phyloP scores from a whole-genome alignment of 2,329 filamentous ascomycete genomes.

The Nemania diffusa region DNA sequence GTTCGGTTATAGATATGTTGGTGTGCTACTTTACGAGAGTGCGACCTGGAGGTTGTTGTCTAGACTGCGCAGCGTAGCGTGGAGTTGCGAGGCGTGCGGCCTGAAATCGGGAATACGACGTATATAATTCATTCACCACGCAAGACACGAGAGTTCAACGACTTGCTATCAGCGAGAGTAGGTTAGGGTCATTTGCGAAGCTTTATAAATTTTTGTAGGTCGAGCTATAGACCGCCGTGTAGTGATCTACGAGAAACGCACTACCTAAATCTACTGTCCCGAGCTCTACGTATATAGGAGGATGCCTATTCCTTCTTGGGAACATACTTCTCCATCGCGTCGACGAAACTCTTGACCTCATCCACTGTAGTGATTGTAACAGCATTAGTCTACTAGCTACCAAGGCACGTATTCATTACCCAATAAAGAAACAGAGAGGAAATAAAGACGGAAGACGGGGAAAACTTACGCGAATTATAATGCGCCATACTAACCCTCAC shows the following conservation, averaged over 20 bases:
- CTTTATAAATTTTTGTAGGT: not conserved
- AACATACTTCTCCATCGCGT: constrained; percentile 62
- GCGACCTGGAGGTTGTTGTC: constrained; percentile 16
- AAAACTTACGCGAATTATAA: constrained; percentile 72
- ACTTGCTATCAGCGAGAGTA: not conserved
- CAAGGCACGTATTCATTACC: too few species aligned
- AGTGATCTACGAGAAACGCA: not conserved
- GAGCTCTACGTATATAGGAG: not conserved
- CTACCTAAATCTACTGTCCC: not conserved
- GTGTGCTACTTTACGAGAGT: not conserved
- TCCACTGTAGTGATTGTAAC: constrained; percentile 56
- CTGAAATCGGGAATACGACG: constrained; percentile 4
- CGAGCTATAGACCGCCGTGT: not conserved
- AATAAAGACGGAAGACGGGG: not conserved
- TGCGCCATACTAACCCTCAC: constrained; percentile 77
- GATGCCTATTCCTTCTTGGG: constrained; percentile 39
- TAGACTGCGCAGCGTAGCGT: constrained; percentile 12
- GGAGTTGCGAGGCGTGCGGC: not conserved
- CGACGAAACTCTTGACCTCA: constrained; percentile 64
- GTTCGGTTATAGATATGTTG: not conserved
- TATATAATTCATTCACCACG: not conserved
- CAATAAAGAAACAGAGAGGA: not conserved
- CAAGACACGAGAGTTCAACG: not conserved
- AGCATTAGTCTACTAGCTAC: not conserved
- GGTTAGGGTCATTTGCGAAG: not conserved